phyloP scores from a whole-genome alignment of 805 yeast species.

The Yamadazyma laniorum region DNA sequence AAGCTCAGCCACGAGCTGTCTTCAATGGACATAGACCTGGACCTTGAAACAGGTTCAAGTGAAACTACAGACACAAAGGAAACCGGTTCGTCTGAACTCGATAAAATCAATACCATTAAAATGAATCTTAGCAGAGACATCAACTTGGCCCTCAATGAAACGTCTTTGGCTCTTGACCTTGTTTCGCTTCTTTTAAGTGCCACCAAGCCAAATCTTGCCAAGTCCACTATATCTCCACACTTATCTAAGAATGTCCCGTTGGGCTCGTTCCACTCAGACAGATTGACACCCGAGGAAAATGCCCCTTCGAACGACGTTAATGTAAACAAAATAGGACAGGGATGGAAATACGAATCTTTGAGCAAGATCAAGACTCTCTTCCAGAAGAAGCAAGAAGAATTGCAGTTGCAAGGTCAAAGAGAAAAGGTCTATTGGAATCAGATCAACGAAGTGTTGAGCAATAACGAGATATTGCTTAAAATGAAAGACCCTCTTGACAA shows the following conservation, averaged over 20 bases:
- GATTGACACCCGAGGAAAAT: slow-evolving; percentile 24
- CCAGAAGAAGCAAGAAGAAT: slow-evolving; percentile 46
- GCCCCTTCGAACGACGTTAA: slow-evolving; percentile 28
- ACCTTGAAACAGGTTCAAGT: not conserved
- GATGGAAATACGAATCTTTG: slow-evolving; percentile 82
- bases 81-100: slow-evolving; percentile 11
- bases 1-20: not conserved
- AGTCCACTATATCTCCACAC: slow-evolving; percentile 84
- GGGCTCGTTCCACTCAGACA: slow-evolving; percentile 64
- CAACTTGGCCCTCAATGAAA: slow-evolving; percentile 77
- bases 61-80: not conserved
- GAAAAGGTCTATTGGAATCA: slow-evolving; percentile 70
- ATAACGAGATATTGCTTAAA: slow-evolving; percentile 65
- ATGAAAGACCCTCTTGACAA: slow-evolving; percentile 50
- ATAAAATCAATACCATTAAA: slow-evolving; percentile 49
- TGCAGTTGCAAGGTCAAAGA: slow-evolving; percentile 52
- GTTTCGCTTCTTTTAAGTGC: slow-evolving; percentile 79
- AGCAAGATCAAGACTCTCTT: slow-evolving; percentile 53
- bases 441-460: slow-evolving; percentile 44
- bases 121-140: slow-evolving; percentile 52
- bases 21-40: slow-evolving; percentile 9
- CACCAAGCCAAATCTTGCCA: slow-evolving; percentile 80
- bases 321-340: slow-evolving; percentile 51
- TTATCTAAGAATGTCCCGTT: slow-evolving; percentile 69
- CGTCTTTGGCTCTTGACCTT: slow-evolving; percentile 83